Percentiles rank a stretch among this genome's conserved stretches.
Evolutionary conservation across 805 yeast species (phyloP).

Genomic region (Tetrapisispora arboricola): DNA sequence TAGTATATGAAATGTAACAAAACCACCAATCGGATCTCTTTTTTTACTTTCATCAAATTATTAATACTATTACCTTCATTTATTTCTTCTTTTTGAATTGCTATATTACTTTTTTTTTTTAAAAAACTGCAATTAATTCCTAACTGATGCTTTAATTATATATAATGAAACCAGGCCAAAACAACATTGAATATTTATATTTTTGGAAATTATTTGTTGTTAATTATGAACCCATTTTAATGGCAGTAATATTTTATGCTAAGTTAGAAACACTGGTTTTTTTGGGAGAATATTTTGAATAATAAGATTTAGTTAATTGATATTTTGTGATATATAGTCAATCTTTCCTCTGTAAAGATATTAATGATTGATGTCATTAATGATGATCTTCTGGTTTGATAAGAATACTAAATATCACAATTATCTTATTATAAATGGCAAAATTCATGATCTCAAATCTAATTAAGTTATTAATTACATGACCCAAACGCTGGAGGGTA

Average conservation of each 20-base stretch:
- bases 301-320: no score
- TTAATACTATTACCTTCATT: no score
- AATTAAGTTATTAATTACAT: not conserved
- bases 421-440: not conserved
- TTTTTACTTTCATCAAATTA: no score
- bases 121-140: not conserved
- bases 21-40: no score
- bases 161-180: conserved; percentile 1
- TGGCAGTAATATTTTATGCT: not conserved
- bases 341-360: no score
- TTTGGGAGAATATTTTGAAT: not conserved
- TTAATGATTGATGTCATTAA: conserved; percentile 1
- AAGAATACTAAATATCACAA: no score
- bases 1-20: no score
- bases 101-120: not conserved
- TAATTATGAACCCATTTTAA: not conserved
- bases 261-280: not conserved
- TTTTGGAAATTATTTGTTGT: not conserved
- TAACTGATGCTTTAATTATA: not conserved
- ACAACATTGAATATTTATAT: not conserved
- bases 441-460: not conserved
- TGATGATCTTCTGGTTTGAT: not conserved
- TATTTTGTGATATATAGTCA: no score
- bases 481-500: not conserved
- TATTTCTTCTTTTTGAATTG: not conserved